phyloP scores from a whole-genome alignment of 108 stramenopile species.

The Conticribra weissflogii region DNA sequence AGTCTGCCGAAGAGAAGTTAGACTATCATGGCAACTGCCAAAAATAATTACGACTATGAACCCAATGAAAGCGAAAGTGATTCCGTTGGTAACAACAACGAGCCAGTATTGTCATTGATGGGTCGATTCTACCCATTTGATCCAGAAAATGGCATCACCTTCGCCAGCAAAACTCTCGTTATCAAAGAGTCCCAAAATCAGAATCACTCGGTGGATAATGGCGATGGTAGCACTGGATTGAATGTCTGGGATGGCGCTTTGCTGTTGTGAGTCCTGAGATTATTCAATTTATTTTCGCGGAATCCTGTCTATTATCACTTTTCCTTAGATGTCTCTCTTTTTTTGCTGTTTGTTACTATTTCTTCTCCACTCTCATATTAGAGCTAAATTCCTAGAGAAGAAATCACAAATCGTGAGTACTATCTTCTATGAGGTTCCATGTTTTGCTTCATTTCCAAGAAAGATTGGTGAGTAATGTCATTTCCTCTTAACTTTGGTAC shows the following conservation, averaged over 20 bases:
- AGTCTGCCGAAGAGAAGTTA: too few relatives aligned
- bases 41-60: too few relatives aligned
- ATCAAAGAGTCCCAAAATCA: slow-evolving; percentile 44
- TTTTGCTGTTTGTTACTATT: background rate
- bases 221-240: slow-evolving; percentile 61
- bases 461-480: too few relatives aligned
- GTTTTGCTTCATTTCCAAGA: too few relatives aligned
- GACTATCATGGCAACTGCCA: too few relatives aligned
- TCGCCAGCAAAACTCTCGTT: slow-evolving; percentile 22
- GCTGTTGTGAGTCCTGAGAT: slow-evolving; percentile 43
- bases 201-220: slow-evolving; percentile 5
- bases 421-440: too few relatives aligned
- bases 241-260: slow-evolving; percentile 82
- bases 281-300: too few relatives aligned
- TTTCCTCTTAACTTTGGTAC: too few relatives aligned
- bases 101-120: slow-evolving; percentile 25
- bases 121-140: slow-evolving; percentile 44
- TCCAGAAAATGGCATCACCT: slow-evolving; percentile 25
- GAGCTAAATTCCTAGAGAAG: slow-evolving; percentile 35
- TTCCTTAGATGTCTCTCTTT: background rate
- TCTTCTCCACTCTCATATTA: too few relatives aligned
- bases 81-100: too few relatives aligned
- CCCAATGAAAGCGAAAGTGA: too few relatives aligned
- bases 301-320: too few relatives aligned
- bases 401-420: slow-evolving; percentile 27